These are phyloP conservation scores for Diplogelasinospora grovesii DNA, from an alignment of 495 filamentous ascomycete genomes.

Conservation along the genomic window DNA sequence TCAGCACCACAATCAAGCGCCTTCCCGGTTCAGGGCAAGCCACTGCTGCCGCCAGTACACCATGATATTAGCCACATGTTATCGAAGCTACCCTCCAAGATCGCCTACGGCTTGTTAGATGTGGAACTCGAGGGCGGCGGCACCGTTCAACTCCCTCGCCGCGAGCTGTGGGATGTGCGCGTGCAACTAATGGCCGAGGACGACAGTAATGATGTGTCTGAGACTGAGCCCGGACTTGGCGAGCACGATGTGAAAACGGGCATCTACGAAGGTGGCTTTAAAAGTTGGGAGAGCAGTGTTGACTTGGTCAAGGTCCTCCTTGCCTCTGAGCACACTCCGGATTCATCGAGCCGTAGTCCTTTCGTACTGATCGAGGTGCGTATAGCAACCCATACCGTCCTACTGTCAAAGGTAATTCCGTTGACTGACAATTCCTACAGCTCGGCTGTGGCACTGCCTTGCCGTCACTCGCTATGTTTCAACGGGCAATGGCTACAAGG, in stretches of 20 bases:
- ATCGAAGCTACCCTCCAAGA: conserved; percentile 64
- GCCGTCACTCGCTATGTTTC: conserved; percentile 71
- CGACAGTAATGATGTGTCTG: conserved; percentile 29
- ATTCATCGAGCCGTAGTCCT: conserved; percentile 33
- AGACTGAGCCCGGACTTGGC: conserved; percentile 52
- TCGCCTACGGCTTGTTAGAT: conserved; percentile 61
- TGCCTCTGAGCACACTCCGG: conserved; percentile 51
- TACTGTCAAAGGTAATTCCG: background rate
- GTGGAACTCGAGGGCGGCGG: conserved; percentile 43
- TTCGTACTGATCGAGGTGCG: conserved; percentile 71
- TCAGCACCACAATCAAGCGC: conserved; percentile 29
- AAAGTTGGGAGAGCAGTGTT: conserved; percentile 94
- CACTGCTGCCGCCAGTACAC: conserved; percentile 39
- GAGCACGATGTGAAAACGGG: conserved; percentile 80
- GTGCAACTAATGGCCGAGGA: conserved; percentile 93
- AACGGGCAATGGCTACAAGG: conserved; percentile 48
- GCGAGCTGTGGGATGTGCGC: conserved; percentile 89
- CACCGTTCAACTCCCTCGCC: conserved; percentile 59
- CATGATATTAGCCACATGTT: conserved; percentile 50
- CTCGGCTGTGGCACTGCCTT: conserved; percentile 88
- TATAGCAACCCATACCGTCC: background rate
- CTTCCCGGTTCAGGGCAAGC: conserved; percentile 43
- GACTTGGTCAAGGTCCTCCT: conserved; percentile 76
- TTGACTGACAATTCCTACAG: conserved; percentile 40
- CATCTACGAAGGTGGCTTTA: conserved; percentile 97